Evolutionary conservation across 2,329 filamentous ascomycete species (phyloP), one percentile per base, ranked within the genome.

Genomic region (Scytalidium lignicola): DNA sequence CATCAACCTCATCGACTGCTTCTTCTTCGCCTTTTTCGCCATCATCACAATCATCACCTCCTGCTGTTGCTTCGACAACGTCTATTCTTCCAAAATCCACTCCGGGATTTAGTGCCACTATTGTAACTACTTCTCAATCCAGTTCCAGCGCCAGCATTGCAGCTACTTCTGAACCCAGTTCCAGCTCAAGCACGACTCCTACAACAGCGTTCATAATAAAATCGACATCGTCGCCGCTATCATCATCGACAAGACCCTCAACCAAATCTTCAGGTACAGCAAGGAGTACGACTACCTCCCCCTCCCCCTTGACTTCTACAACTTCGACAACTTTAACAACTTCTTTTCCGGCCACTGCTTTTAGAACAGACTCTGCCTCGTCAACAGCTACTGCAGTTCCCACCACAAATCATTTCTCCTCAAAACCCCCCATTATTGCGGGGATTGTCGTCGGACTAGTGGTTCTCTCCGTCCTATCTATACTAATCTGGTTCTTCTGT

Each of bases 401-500:
- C 23, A 37, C 7, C 15, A 13, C 32, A 37, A 26, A 10, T 26
- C 32, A 37, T 13, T 28, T 13, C n/a, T 32, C 43, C 6, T 18
- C 43, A 9, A 29, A 45, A 18, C 5, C 46, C 39, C 51, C 53
- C 29, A 53, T 58, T n/a, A 58, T 60, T 29, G 55, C 50, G 19
- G 58, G 58, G n/a, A 47, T 50, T 12, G 49, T 55, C 1, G 44
- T 26, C 28, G 56, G 53, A 13, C 47, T 56, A 13, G 55, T 55
- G 3, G 47, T 26, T 13, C 12, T 55, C 8, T 47, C 51, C 10
- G 49, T 58, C 2, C 23, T 60, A 13, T 48, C 48, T 12, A 28
- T 55, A 3, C 17, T 58, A 1, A 12, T 55, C 39, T 58, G 55
- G 56, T 56, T 56, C 43, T 57, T 50, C 26, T 22, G 51, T 20